Evolutionary conservation across 345 rosid species (phyloP), one percentile per base, ranked within the genome.

Genomic region (Clausena lansium): DNA sequence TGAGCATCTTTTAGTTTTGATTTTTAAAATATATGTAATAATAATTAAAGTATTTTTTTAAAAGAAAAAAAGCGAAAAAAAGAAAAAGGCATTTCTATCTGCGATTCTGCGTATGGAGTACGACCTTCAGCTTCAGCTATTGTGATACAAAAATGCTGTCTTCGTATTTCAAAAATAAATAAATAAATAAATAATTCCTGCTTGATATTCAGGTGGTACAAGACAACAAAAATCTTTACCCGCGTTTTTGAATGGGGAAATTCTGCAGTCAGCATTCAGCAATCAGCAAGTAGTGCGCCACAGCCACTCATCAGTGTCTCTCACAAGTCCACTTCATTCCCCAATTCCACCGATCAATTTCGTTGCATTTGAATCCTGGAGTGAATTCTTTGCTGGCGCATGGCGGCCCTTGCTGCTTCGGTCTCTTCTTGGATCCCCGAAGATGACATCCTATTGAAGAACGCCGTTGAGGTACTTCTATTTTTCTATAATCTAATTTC

Each of bases 381-480:
- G 24, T 45, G 13, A 47, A 14, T 20, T 67, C 0, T 22, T 33
- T 14, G 19, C 6, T 9, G 58, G 35, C 62, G 41, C 76, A 87
- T 88, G 91, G 87, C 78, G 30, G 80, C 84, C 62, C 68, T 81
- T 7, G 83, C 87, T 68, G 74, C 75, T 71, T 61, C 77, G 9
- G 60, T 84, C 27, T 68, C 88, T 75, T 63, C 86, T 20, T 92
- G 97, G 94, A 82, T 78, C 35, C 88, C 97, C 0, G 88, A 86
- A 81, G 97, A 92, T 77, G 94, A 92, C 71, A 76, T 90, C 80
- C 72, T 87, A 81, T 78, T 92, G 54, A 92, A 87, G 85, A 88
- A 89, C 82, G 87, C 97, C 20, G 86, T 92, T 1, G 97, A 92
- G 92, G 97, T 92, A 76, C 52, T 4, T 36, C 15, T 27, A 25